A percentile compares a stretch with the other conserved stretches of the same genome.
Evolutionary conservation across 495 filamentous ascomycete species (phyloP).

Genomic region (Aspergillus sparsus): DNA sequence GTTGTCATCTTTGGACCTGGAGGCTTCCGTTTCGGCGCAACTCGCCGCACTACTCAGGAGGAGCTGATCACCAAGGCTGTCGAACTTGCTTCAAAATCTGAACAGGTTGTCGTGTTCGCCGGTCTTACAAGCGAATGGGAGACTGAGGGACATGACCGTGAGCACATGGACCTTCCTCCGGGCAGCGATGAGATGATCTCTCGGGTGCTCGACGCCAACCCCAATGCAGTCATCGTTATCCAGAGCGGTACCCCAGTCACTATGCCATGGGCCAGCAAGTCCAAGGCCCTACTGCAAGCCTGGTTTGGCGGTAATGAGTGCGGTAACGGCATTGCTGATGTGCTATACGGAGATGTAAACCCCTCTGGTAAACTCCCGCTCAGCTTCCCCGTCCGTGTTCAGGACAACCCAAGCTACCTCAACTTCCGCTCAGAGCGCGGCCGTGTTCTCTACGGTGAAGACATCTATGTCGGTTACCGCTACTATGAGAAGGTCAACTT

Average conservation of each 20-base stretch:
- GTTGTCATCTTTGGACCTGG: constrained; percentile 62
- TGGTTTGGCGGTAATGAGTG: constrained; percentile 72
- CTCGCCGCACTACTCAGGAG: constrained; percentile 63
- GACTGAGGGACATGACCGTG: constrained; percentile 82
- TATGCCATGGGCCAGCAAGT: constrained; percentile 76
- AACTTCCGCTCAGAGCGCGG: constrained; percentile 80
- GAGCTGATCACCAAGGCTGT: constrained; percentile 68
- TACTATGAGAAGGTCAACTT: constrained; percentile 75
- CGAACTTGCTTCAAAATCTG: constrained; percentile 59
- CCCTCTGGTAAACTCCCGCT: constrained; percentile 58
- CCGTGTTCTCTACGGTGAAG: constrained; percentile 76
- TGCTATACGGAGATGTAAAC: constrained; percentile 57
- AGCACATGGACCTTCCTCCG: constrained; percentile 78
- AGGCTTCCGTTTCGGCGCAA: constrained; percentile 77
- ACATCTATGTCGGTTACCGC: constrained; percentile 79
- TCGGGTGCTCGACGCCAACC: constrained; percentile 68
- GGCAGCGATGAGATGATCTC: constrained; percentile 74
- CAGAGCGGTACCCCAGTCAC: constrained; percentile 82
- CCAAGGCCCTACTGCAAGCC: constrained; percentile 70
- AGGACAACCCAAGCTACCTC: constrained; percentile 74
- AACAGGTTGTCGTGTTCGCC: constrained; percentile 77
- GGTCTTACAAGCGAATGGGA: constrained; percentile 88
- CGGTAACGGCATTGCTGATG: constrained; percentile 63
- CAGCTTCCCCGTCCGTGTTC: constrained; percentile 64
- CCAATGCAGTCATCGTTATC: constrained; percentile 74